Evolutionary conservation across 2,329 filamentous ascomycete species (phyloP), one percentile per base, ranked within the genome.

Genomic region (Fusarium oligoseptatum): DNA sequence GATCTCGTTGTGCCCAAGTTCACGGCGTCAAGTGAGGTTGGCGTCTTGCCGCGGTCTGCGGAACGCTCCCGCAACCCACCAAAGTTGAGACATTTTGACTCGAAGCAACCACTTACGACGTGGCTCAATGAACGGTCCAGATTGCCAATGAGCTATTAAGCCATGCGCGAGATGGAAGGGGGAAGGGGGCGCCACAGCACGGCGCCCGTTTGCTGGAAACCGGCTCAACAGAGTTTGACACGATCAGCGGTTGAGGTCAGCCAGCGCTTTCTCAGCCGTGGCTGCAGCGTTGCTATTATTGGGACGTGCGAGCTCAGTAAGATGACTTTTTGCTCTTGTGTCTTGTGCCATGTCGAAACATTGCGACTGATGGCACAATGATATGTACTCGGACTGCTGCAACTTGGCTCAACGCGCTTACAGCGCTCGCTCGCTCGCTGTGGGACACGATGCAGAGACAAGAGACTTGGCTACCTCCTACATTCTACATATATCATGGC

Each of bases 221-320:
- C 24, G 32, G 52, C 34, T 57, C 37, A 48, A 63, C 24, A 60
- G 22, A 63, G 55, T 39, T 60, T 73, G 68, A 55, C 50, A 55
- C 64, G 72, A 70, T 75, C 60, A 48, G 48, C 66, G 68, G 72
- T 67, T 67, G 72, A 60, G 34, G 12, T 36, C 34, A 36, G 61
- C 52, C 32, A 56, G 32, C 50, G 68, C 37, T 22, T 39, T 65
- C 58, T 69, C 41, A 60, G 72, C 57, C 60, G 57, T 65, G 64
- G 72, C 57, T 66, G 72, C 60, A 66, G 29, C 29, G 52, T 66
- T 70, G 37, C 72, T 74, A 70, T 75, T 75, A 55, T 75, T 73
- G 68, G 68, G 27, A 65, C 36, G 61, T 32, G 32, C 52, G 52
- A 68, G 27, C 55, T 36, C 34, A 36, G 34, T 32, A 64, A 15